Evolutionary conservation across 2,329 filamentous ascomycete genomes (phyloP).

Genomic region (Fusarium papillatum): DNA sequence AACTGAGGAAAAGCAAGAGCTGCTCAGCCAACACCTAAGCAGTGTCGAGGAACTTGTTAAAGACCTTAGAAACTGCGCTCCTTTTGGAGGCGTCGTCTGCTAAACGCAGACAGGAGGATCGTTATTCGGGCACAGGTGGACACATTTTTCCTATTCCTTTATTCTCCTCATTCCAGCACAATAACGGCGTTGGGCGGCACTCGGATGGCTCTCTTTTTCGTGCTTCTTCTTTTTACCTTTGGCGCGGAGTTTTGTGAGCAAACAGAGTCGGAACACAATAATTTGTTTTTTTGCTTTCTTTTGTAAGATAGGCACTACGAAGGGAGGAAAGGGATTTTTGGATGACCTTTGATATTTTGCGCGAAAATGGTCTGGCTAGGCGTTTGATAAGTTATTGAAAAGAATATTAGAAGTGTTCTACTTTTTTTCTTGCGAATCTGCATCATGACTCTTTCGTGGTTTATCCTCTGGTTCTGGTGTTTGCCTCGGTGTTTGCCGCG

Average conservation of each 20-base stretch:
- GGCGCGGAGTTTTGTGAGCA: slow-evolving; percentile 43
- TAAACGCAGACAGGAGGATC: slow-evolving; percentile 39
- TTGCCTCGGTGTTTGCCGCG: slow-evolving; percentile 32
- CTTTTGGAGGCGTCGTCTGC: slow-evolving; percentile 75
- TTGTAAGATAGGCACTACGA: slow-evolving; percentile 27
- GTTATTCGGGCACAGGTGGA: neutral
- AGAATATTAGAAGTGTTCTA: slow-evolving; percentile 30
- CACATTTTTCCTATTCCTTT: slow-evolving; percentile 9
- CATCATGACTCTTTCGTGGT: slow-evolving; percentile 19
- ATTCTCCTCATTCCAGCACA: slow-evolving; percentile 2
- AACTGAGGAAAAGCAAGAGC: slow-evolving; percentile 85
- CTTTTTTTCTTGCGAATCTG: slow-evolving; percentile 19
- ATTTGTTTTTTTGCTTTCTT: slow-evolving; percentile 31
- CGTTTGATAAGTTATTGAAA: slow-evolving; percentile 42
- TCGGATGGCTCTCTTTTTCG: slow-evolving; percentile 32
- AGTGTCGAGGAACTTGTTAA: slow-evolving; percentile 89
- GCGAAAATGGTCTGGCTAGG: slow-evolving; percentile 44
- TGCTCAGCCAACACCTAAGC: slow-evolving; percentile 82
- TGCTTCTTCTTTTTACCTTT: slow-evolving; percentile 17
- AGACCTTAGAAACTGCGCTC: slow-evolving; percentile 84
- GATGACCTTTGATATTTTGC: slow-evolving; percentile 35
- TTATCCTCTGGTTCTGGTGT: slow-evolving; percentile 22
- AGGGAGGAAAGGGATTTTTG: slow-evolving; percentile 33
- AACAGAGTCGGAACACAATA: slow-evolving; percentile 34
- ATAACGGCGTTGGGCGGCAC: slow-evolving; percentile 34